These are phyloP conservation scores for Fusarium miscanthi DNA, from an alignment of 2,329 filamentous ascomycete genomes.

Conservation along the genomic window DNA sequence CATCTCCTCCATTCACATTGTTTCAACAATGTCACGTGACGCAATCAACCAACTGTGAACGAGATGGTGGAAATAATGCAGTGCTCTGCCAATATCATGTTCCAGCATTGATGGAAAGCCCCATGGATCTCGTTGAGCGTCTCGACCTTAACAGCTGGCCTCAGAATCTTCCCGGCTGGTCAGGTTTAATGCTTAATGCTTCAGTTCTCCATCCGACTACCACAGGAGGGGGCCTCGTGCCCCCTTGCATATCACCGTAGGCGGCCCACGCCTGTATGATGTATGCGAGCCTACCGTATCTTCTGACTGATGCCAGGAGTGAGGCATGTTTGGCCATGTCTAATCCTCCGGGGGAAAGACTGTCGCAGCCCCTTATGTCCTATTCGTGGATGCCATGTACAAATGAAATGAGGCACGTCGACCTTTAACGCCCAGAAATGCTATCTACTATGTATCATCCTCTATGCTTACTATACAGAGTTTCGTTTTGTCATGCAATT, in stretches of 20 bases:
- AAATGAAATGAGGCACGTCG: conserved; percentile 4
- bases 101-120: not conserved
- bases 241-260: conserved; percentile 28
- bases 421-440: conserved; percentile 40
- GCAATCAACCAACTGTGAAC: not conserved
- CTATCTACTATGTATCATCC: conserved; percentile 9
- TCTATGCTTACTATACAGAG: conserved; percentile 24
- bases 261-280: not conserved
- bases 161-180: not conserved
- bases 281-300: not conserved
- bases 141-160: not conserved
- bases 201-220: conserved; percentile 2
- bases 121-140: not conserved
- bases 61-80: conserved; percentile 10
- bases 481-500: not conserved
- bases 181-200: not conserved
- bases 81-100: not conserved
- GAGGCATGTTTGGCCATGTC: not conserved
- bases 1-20: not conserved
- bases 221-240: not conserved
- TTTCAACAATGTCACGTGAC: conserved; percentile 32
- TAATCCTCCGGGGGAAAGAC: not conserved
- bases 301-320: not conserved
- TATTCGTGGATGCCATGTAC: conserved; percentile 1
- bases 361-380: not conserved